Conservation (phyloP, 768 basidiomycete species). For the Cystobasidium ongulense region DNA sequence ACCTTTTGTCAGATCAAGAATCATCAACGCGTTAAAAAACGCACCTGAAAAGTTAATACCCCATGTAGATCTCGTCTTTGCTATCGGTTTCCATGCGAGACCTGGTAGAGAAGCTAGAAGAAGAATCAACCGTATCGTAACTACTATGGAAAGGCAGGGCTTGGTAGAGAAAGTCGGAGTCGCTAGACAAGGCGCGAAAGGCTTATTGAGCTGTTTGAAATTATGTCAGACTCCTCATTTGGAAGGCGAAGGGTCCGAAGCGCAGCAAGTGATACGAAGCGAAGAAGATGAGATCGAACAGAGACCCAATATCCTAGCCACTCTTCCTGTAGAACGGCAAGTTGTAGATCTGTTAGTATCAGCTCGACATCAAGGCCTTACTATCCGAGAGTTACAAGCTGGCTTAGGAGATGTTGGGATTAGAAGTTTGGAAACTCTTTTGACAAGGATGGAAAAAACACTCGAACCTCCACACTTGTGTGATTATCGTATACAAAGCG, state of each 20-base stretch:
- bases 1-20: constrained; percentile 59
- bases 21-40: constrained; percentile 63
- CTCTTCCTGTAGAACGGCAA: constrained; percentile 68
- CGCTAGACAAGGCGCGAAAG: constrained; percentile 45
- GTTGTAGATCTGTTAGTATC: constrained; percentile 65
- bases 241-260: constrained; percentile 26
- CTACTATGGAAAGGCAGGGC: constrained; percentile 64
- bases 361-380: constrained; percentile 51
- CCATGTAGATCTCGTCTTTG: constrained; percentile 66
- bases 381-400: constrained; percentile 34
- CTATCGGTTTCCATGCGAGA: constrained; percentile 59
- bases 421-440: constrained; percentile 64
- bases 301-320: constrained; percentile 45
- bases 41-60: constrained; percentile 64
- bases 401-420: constrained; percentile 59
- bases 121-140: constrained; percentile 67
- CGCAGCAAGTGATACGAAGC: neutral
- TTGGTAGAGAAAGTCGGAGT: constrained; percentile 67
- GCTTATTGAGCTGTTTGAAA: neutral
- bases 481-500: constrained; percentile 60
- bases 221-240: neutral
- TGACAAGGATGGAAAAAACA: constrained; percentile 59
- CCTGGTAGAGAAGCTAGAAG: constrained; percentile 60
- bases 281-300: constrained; percentile 48
- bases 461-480: constrained; percentile 62